A percentile compares a stretch with the other conserved stretches of the same genome.
Conservation (phyloP, 2,329 filamentous ascomycete genomes). For the Aspergillus pseudonomiae region DNA sequence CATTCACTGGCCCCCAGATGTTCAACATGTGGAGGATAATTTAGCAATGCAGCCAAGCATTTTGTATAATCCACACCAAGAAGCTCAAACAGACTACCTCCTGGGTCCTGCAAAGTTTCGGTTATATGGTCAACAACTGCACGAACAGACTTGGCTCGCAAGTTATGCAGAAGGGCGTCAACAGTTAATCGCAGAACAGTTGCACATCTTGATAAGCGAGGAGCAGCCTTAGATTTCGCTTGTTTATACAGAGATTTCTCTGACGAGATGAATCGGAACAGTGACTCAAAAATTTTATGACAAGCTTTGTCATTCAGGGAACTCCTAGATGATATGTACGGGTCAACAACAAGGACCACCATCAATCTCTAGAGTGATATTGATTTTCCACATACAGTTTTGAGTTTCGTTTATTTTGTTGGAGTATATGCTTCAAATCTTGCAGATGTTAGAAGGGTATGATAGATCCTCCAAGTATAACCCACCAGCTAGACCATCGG, state of each 20-base stretch:
- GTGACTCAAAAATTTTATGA: constrained; percentile 75
- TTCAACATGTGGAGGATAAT: constrained; percentile 76
- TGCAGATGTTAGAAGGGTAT: constrained; percentile 17
- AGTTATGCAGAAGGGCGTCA: constrained; percentile 66
- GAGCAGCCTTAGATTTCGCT: constrained; percentile 54
- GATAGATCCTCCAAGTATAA: neutral
- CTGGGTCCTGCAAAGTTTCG: constrained; percentile 67
- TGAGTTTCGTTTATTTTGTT: constrained; percentile 51
- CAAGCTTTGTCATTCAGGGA: constrained; percentile 74
- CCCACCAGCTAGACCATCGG: constrained; percentile 54
- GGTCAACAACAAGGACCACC: constrained; percentile 16
- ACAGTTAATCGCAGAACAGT: constrained; percentile 72
- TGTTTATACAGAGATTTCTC: constrained; percentile 70
- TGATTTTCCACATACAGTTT: constrained; percentile 35
- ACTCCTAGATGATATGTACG: constrained; percentile 32
- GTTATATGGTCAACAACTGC: constrained; percentile 80
- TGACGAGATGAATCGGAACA: constrained; percentile 72
- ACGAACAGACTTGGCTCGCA: constrained; percentile 77
- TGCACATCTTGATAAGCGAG: constrained; percentile 69
- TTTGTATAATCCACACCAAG: constrained; percentile 79
- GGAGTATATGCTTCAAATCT: constrained; percentile 61
- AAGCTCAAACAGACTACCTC: constrained; percentile 67
- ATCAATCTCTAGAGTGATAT: neutral
- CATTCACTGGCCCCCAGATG: constrained; percentile 71
- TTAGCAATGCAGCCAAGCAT: constrained; percentile 69